phyloP scores from a whole-genome alignment of 805 yeast genomes.

The Cyberlindnera sargentensis region DNA sequence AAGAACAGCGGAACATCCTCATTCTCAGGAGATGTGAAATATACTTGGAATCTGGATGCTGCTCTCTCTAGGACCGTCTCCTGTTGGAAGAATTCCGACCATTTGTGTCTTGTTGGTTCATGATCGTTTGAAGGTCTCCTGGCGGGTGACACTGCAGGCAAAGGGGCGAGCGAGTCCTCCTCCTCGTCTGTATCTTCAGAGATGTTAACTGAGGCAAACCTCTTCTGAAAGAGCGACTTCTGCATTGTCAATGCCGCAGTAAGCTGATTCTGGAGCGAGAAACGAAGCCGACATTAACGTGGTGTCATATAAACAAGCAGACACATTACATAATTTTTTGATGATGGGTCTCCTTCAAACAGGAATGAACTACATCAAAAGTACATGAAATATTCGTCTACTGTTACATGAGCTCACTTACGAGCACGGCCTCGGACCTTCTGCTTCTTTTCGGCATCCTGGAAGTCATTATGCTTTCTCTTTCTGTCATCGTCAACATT shows the following conservation, averaged over 20 bases:
- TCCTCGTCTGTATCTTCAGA: background rate
- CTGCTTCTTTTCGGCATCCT: slow-evolving; percentile 14
- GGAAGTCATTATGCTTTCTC: slow-evolving; percentile 10
- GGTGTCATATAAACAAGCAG: no score
- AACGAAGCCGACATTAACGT: no score
- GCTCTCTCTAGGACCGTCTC: slow-evolving; percentile 17
- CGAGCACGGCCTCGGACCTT: slow-evolving; percentile 24
- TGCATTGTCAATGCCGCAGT: background rate
- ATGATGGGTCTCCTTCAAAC: no score
- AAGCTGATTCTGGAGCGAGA: no score
- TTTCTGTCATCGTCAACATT: slow-evolving; percentile 6
- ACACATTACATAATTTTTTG: no score
- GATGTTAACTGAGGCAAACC: slow-evolving; percentile 1
- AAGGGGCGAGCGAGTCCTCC: background rate
- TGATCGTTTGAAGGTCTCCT: background rate
- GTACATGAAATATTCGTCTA: background rate
- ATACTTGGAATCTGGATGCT: slow-evolving; percentile 41
- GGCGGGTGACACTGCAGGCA: background rate
- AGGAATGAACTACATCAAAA: background rate
- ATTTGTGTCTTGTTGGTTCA: slow-evolving; percentile 6
- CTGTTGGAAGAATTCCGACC: slow-evolving; percentile 30
- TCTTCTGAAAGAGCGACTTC: slow-evolving; percentile 11
- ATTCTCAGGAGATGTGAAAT: slow-evolving; percentile 45
- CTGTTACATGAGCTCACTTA: slow-evolving; percentile 5
- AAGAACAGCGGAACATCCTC: slow-evolving; percentile 50